Percentiles rank a stretch among this genome's conserved stretches.
These are phyloP conservation scores for Suillus fuscotomentosus DNA, from an alignment of 768 basidiomycete genomes.

Conservation along the genomic window DNA sequence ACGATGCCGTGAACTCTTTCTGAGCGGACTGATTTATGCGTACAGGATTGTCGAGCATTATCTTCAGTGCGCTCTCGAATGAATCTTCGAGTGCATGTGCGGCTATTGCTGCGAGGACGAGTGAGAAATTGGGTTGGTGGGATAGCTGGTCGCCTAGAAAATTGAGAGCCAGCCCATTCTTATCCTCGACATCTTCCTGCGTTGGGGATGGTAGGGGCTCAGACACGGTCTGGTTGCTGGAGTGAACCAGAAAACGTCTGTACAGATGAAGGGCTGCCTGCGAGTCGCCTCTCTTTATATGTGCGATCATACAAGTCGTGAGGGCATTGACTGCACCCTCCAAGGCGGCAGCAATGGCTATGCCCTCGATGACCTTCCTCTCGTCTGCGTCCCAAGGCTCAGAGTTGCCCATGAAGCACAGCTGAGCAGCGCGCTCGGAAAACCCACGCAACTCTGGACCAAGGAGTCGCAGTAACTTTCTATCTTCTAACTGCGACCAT, in stretches of 20 bases:
- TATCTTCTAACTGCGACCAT: conserved; percentile 45
- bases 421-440: conserved; percentile 34
- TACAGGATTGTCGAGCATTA: conserved; percentile 38
- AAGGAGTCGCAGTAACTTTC: conserved; percentile 45
- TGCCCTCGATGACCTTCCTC: conserved; percentile 37
- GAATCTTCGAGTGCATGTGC: conserved; percentile 59
- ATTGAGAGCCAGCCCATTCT: conserved; percentile 25
- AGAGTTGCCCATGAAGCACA: conserved; percentile 21
- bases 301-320: conserved; percentile 45
- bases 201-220: conserved; percentile 14
- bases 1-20: conserved; percentile 37
- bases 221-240: conserved; percentile 19
- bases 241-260: conserved; percentile 29
- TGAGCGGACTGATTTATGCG: conserved; percentile 35
- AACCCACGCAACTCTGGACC: conserved; percentile 41
- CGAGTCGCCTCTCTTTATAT: conserved; percentile 42
- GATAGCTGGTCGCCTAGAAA: conserved; percentile 16
- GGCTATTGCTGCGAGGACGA: conserved; percentile 54
- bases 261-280: conserved; percentile 46
- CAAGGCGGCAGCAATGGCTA: conserved; percentile 50
- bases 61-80: conserved; percentile 55
- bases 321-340: conserved; percentile 47
- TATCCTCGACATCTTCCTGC: conserved; percentile 17
- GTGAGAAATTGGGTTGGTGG: conserved; percentile 28
- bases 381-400: conserved; percentile 27